Evolutionary conservation across 2,329 filamentous ascomycete species (phyloP), one percentile per base, ranked within the genome.

Genomic region (Camillea tinctor): DNA sequence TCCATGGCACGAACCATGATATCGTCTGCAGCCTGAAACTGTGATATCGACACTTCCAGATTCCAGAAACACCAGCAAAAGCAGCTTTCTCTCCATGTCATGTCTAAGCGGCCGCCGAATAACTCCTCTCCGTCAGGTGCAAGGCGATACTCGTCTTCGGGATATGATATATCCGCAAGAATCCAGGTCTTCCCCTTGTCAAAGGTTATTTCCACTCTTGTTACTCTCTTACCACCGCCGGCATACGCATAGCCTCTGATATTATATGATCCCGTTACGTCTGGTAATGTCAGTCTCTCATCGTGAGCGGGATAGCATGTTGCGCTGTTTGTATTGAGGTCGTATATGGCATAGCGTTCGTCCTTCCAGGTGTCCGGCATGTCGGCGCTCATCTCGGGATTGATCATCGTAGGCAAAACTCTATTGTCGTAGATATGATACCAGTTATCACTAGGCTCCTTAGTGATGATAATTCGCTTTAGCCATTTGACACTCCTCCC

Each of bases 41-140:
- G 86, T 0, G 80, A 70, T 0, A 90, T 74, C 0, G 85, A 74
- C 20, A 97, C 81, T 9, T 88, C 84, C 19, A 96, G 76, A 15
- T 89, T 85, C 93, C 93, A 97, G 75, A 96, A 95, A 72, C 90
- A 96, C 92, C 93, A 97, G 72, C 92, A 95, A 75, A 96, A 96
- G 66, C 84, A 89, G 1, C 84, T 86, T 72, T 96, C 92, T 40
- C 92, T 82, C 88, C 89, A 93, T 56, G 84, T 85, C 84, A 96
- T 88, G 70, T 97, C 93, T 3, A 97, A 73, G 52, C 81, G 84
- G 2, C 92, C 92, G 4, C 91, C 92, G 63, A 85, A 96, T 0
- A 96, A 77, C n/a, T 77, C 77, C 58, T 86, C 84, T 5, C 81
- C 79, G 13, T 83, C 87, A 49, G 82, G 83, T 1, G 80, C 80